These are phyloP conservation scores for Trichophaea hybrida DNA, from an alignment of 2,329 filamentous ascomycete species.

Conservation along the genomic window DNA sequence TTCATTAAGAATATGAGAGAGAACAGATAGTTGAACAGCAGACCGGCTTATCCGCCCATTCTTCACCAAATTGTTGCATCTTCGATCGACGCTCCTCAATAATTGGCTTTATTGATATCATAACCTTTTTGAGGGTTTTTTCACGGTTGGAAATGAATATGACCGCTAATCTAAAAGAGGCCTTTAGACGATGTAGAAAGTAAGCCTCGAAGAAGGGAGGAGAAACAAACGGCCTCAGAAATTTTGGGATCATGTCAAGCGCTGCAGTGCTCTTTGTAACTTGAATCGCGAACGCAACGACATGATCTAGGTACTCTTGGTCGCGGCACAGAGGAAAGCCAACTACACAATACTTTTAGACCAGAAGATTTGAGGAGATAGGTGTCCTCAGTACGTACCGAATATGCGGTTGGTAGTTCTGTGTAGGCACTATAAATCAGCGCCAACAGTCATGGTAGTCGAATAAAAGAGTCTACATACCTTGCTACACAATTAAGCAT, in stretches of 20 bases:
- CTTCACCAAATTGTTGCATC: constrained; percentile 22
- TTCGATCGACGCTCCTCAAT: constrained; percentile 24
- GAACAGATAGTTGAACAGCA: not conserved
- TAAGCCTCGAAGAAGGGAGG: not conserved
- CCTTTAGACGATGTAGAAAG: constrained; percentile 2
- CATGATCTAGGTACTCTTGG: constrained; percentile 16
- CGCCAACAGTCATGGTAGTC: not conserved
- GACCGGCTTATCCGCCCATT: constrained; percentile 17
- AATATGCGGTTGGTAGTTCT: constrained; percentile 19
- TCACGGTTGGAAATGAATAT: constrained; percentile 11
- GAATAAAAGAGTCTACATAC: not conserved
- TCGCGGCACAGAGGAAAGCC: constrained; percentile 22
- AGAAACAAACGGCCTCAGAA: constrained; percentile 1
- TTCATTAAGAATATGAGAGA: not conserved
- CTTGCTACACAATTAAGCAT: constrained; percentile 10
- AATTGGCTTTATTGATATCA: constrained; percentile 13
- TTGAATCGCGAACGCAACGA: constrained; percentile 10
- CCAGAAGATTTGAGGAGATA: not conserved
- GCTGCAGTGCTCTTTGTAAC: constrained; percentile 4
- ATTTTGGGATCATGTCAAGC: constrained; percentile 10
- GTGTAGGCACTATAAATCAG: not conserved
- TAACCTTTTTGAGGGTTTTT: constrained; percentile 5
- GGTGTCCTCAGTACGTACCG: not conserved
- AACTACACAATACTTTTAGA: not conserved
- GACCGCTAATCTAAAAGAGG: not conserved